Conservation (phyloP, 2,329 filamentous ascomycete species). For the Anisogramma anomala region DNA sequence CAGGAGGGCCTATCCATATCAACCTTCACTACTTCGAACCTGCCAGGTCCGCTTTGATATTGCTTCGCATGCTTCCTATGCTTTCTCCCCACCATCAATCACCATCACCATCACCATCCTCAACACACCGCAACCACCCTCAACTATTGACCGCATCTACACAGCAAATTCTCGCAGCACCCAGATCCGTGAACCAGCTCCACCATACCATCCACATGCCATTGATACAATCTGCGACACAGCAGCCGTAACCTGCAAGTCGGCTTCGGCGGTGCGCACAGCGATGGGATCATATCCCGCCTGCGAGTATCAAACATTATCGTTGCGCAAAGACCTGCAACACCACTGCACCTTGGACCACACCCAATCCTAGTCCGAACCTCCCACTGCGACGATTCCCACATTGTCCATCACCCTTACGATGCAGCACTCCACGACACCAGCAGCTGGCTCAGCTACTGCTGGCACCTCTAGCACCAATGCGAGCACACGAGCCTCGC, state of each 20-base stretch:
- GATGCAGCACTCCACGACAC: conserved; percentile 33
- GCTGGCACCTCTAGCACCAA: conserved; percentile 30
- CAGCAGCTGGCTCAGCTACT: conserved; percentile 24
- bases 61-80: not conserved
- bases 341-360: conserved; percentile 3
- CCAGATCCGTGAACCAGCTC: not conserved
- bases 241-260: not conserved
- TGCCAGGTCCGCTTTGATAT: not conserved
- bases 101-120: not conserved
- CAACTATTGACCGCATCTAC: no score
- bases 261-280: conserved; percentile 10
- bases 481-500: conserved; percentile 41
- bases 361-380: not conserved
- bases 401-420: conserved; percentile 9
- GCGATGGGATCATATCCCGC: conserved; percentile 14
- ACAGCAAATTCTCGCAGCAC: not conserved
- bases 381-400: not conserved
- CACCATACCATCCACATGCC: not conserved
- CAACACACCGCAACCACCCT: no score
- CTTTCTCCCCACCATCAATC: not conserved
- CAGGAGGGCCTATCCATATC: not conserved
- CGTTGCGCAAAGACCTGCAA: conserved; percentile 12
- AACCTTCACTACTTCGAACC: not conserved
- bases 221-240: not conserved
- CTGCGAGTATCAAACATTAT: conserved; percentile 11